Conservation (phyloP, 2,329 filamentous ascomycete genomes). For the Apiospora marii region DNA sequence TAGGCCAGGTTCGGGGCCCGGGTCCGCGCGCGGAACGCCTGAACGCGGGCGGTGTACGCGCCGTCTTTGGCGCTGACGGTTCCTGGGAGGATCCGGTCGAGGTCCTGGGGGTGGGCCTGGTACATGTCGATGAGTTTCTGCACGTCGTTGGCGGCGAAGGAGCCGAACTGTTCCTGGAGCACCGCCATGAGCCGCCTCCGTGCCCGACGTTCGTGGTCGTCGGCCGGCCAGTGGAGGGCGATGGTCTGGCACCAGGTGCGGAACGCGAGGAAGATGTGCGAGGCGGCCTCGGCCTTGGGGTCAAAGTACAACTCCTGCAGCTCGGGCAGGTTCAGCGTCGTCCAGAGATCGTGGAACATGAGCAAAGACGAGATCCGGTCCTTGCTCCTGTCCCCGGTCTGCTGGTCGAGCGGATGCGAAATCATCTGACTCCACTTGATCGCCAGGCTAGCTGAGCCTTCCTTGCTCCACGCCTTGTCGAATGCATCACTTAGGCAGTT, state of each 20-base stretch:
- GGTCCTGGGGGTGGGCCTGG: background rate
- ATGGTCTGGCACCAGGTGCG: background rate
- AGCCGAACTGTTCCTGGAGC: background rate
- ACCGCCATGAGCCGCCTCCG: background rate
- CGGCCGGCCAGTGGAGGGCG: background rate
- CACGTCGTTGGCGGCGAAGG: background rate
- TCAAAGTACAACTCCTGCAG: background rate
- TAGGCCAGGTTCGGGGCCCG: no score
- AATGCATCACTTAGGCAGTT: background rate
- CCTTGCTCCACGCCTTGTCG: background rate
- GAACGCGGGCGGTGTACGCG: background rate
- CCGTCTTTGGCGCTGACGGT: background rate
- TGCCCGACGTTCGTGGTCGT: background rate
- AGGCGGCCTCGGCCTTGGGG: no score
- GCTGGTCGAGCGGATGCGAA: background rate
- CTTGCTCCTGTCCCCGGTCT: background rate
- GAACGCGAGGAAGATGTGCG: background rate
- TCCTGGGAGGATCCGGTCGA: background rate
- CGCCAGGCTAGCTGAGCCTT: background rate
- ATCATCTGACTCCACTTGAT: background rate
- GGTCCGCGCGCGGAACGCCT: background rate
- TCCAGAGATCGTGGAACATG: background rate
- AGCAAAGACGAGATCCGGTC: background rate
- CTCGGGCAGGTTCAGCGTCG: background rate
- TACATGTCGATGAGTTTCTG: background rate